Percentiles rank a stretch among this genome's conserved stretches.
These are phyloP conservation scores for Monosporascus sp. DNA, from an alignment of 2,329 filamentous ascomycete genomes.

Conservation along the genomic window DNA sequence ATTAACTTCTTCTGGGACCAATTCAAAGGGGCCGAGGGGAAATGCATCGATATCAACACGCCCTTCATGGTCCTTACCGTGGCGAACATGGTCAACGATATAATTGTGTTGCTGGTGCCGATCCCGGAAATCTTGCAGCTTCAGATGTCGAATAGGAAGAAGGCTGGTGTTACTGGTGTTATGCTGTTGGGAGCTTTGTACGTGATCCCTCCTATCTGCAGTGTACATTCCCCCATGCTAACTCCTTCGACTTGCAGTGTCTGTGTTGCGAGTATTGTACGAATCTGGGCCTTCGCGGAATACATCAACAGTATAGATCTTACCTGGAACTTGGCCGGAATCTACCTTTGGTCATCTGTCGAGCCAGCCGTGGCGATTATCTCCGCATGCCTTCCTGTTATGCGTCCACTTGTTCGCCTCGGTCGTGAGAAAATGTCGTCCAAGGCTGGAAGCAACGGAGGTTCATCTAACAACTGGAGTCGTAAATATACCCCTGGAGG, in stretches of 20 bases:
- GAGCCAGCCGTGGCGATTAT: conserved; percentile 31
- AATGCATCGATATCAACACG: conserved; percentile 20
- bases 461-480: conserved; percentile 5
- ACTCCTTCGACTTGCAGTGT: conserved; percentile 12
- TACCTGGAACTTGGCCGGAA: conserved; percentile 22
- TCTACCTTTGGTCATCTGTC: conserved; percentile 28
- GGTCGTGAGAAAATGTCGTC: conserved; percentile 7
- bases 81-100: conserved; percentile 23
- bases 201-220: conserved; percentile 2
- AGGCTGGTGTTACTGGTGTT: conserved; percentile 22
- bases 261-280: conserved; percentile 23
- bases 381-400: conserved; percentile 29
- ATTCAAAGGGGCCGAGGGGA: conserved; percentile 15
- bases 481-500: conserved; percentile 11
- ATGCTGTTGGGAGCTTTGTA: conserved; percentile 27
- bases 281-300: conserved; percentile 21
- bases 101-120: conserved; percentile 24
- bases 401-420: conserved; percentile 26
- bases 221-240: background rate
- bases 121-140: conserved; percentile 24
- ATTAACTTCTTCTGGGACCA: conserved; percentile 19
- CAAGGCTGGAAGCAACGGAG: too few relatives aligned
- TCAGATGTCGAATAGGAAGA: conserved; percentile 23
- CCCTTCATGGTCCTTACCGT: conserved; percentile 23
- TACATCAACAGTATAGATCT: conserved; percentile 18